Evolutionary conservation across 2,329 filamentous ascomycete genomes (phyloP), one percentile per base, ranked within the genome.

Genomic region (Alternaria postmessia): DNA sequence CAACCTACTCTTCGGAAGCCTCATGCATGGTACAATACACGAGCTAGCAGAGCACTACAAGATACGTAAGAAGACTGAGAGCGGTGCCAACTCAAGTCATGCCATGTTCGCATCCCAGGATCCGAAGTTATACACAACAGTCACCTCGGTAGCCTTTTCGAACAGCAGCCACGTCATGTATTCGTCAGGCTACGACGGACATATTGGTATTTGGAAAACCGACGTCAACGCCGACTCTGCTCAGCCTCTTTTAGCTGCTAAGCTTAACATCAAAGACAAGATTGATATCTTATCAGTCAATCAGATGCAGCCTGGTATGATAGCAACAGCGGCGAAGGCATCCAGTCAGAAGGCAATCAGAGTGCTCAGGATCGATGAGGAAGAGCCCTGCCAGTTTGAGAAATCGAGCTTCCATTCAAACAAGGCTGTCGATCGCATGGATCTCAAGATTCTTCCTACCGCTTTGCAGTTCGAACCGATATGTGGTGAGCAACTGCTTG

Each of bases 1-100:
- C 59, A 89, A 89, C 64, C 75, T 89, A 1, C 68, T 89, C 1
- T 71, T 86, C 36, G 87, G 87, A 1, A 77, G 86, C 61, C 62
- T 81, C 3, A 63, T 69, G 1, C 65, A 67, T 1, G 81, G 79
- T 20, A 68, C 66, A 1, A 69, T 89, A 7, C 75, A 80, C 53
- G 87, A 88, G 62, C 70, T 89, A 0, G 81, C 84, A 1, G 82
- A 86, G 51, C 87, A 89, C 67, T 80, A 79, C 36, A 72, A 83
- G 3, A 66, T 74, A 18, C 80, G 84, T 4, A 74, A 80, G n/a
- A 68, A 67, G 16, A 71, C 80, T 0, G 71, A 79, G 4, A 63
- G 68, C 32, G 76, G 78, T 1, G 76, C 77, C 0, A 85, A 84
- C 54, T 77, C 80, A 4, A 78, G 73, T 0, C 76, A 82, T 26